Conservation (phyloP, 305 asterid genomes). For the Fraxinus albicans region DNA sequence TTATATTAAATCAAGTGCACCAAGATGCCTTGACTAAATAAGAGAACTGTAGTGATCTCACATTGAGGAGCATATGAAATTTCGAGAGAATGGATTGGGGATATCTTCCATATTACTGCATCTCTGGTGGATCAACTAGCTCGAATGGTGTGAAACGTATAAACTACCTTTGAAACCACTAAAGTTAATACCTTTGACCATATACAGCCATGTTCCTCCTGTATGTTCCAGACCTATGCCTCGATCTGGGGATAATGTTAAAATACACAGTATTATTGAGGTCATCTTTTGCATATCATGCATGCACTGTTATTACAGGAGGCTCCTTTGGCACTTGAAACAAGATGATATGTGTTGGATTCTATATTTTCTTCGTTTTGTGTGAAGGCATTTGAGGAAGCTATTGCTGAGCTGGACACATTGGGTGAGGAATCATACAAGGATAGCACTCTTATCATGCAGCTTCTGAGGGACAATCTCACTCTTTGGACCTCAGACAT, state of each 20-base stretch:
- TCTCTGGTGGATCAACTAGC: background rate
- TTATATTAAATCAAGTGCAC: constrained; percentile 1
- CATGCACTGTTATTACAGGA: background rate
- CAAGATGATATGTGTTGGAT: background rate
- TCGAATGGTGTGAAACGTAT: background rate
- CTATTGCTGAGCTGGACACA: constrained; percentile 65
- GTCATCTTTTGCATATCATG: background rate
- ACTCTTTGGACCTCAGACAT: constrained; percentile 68
- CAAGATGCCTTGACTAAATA: constrained; percentile 9
- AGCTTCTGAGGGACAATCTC: constrained; percentile 67
- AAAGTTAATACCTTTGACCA: constrained; percentile 4
- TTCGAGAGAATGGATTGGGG: background rate
- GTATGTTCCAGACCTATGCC: background rate
- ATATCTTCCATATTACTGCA: background rate
- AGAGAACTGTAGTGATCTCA: background rate
- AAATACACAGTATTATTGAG: background rate
- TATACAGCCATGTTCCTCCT: background rate
- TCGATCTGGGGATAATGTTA: background rate
- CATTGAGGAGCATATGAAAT: background rate
- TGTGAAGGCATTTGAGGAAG: constrained; percentile 63
- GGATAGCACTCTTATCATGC: constrained; percentile 73
- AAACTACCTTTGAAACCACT: constrained; percentile 1
- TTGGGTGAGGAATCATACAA: constrained; percentile 66
- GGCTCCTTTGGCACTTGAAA: background rate
- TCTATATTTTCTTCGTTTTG: constrained; percentile 1